A percentile compares a stretch with the other conserved stretches of the same genome.
These are phyloP conservation scores for Annulohypoxylon maeteangense DNA, from an alignment of 495 filamentous ascomycete species.

Conservation along the genomic window DNA sequence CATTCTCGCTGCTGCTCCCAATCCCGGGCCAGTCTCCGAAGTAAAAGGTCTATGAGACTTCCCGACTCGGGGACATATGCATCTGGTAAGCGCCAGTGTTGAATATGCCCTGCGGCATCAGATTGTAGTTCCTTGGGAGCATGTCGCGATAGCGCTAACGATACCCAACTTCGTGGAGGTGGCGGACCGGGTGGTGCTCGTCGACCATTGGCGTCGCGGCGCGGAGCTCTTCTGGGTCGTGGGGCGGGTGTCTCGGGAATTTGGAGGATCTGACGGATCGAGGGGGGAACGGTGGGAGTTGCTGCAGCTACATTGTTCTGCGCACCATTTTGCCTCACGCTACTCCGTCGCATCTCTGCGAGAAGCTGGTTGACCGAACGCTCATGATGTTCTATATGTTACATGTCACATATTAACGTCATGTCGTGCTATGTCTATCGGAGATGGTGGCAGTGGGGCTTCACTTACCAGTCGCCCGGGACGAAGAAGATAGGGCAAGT, in stretches of 20 bases:
- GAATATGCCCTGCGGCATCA: slow-evolving; percentile 9
- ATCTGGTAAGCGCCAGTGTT: slow-evolving; percentile 50
- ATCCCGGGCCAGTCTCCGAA: slow-evolving; percentile 71
- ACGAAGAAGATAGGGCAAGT: slow-evolving; percentile 49
- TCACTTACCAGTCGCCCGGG: slow-evolving; percentile 34
- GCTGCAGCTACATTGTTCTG: slow-evolving; percentile 37
- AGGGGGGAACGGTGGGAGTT: slow-evolving; percentile 60
- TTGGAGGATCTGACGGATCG: slow-evolving; percentile 68
- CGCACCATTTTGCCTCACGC: slow-evolving; percentile 38
- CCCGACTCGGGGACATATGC: slow-evolving; percentile 51
- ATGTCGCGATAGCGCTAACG: slow-evolving; percentile 43
- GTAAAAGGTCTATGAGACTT: slow-evolving; percentile 66
- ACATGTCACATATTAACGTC: background rate
- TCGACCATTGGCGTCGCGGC: slow-evolving; percentile 54
- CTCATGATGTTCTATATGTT: slow-evolving; percentile 40
- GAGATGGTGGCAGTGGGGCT: background rate
- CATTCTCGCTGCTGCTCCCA: slow-evolving; percentile 76
- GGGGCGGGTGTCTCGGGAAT: slow-evolving; percentile 77
- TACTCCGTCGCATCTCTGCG: slow-evolving; percentile 56
- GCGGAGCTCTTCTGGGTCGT: slow-evolving; percentile 64
- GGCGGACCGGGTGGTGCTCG: slow-evolving; percentile 73
- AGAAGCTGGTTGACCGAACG: slow-evolving; percentile 64
- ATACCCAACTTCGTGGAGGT: slow-evolving; percentile 76
- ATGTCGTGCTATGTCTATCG: background rate
- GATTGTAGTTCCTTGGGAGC: slow-evolving; percentile 20